These are phyloP conservation scores for Vigna unguiculata DNA, from an alignment of 306 rosid species.

Conservation along the genomic window DNA sequence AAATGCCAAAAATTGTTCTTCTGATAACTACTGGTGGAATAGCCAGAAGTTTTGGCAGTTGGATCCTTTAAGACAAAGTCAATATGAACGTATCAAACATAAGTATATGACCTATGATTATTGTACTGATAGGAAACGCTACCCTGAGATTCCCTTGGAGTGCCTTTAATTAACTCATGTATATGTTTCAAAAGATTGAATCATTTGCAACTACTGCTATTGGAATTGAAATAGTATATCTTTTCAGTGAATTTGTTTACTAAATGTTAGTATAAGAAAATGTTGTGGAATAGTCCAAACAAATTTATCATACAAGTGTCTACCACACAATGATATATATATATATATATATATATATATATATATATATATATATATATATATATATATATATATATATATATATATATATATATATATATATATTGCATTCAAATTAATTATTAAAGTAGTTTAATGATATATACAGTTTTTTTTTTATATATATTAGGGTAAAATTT, in stretches of 20 bases:
- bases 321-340: no score
- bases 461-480: no score
- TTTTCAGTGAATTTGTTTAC: neutral
- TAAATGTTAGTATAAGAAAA: neutral
- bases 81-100: conserved; percentile 43
- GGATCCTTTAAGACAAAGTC: conserved; percentile 12
- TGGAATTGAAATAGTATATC: neutral
- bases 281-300: no score
- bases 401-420: no score
- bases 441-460: no score
- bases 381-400: no score
- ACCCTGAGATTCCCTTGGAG: conserved; percentile 55
- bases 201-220: neutral
- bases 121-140: conserved; percentile 50
- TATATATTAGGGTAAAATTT: no score
- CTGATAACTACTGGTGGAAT: conserved; percentile 57
- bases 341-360: no score
- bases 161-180: conserved; percentile 31
- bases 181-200: neutral
- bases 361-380: no score
- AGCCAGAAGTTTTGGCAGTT: conserved; percentile 40
- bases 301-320: no score
- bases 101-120: conserved; percentile 57
- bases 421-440: no score
- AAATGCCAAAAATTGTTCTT: conserved; percentile 39